phyloP scores from a whole-genome alignment of 768 basidiomycete genomes.

The Trametes villosa region DNA sequence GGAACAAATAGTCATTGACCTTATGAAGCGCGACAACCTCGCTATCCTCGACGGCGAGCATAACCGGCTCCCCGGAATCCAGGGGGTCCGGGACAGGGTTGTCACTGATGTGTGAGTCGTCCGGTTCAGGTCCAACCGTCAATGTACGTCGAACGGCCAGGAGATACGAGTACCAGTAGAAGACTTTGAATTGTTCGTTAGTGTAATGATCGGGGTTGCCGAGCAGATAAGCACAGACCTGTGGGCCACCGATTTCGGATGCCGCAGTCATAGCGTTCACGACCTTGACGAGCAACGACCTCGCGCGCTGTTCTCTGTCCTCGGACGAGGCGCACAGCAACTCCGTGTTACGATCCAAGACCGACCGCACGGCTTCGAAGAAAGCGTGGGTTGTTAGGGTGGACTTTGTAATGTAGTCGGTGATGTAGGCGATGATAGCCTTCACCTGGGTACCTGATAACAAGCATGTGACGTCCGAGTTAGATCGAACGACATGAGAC shows the following conservation, averaged over 20 bases:
- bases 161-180: background rate
- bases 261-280: background rate
- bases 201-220: background rate
- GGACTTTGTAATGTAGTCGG: constrained; percentile 49
- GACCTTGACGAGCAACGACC: background rate
- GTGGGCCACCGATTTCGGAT: background rate
- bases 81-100: too few relatives aligned
- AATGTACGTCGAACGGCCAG: background rate
- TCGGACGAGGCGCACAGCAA: background rate
- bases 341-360: background rate
- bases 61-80: background rate
- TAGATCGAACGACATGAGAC: constrained; percentile 42
- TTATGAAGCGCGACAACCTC: background rate
- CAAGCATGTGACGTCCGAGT: constrained; percentile 44
- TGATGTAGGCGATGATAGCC: constrained; percentile 42
- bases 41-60: background rate
- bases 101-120: too few relatives aligned
- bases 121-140: too few relatives aligned
- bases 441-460: constrained; percentile 46
- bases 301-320: background rate
- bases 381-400: background rate
- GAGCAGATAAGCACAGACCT: background rate
- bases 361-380: background rate
- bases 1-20: background rate
- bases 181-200: background rate